Conservation (phyloP, 495 filamentous ascomycete genomes). For the Penicillium bialowiezense region DNA sequence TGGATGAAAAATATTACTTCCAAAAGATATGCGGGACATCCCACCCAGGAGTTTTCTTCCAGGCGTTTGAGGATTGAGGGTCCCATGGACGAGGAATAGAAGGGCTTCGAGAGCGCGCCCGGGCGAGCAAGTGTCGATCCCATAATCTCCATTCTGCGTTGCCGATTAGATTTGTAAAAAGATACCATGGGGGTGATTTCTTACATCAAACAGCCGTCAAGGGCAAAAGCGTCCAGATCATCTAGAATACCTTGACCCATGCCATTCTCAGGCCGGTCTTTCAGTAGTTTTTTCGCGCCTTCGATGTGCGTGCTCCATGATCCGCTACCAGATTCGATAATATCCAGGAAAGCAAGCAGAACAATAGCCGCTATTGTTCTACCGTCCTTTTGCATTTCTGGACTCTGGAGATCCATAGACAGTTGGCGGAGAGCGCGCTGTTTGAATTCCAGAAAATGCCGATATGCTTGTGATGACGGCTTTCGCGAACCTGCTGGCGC, state of each 20-base stretch:
- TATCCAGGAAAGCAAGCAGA: constrained; percentile 41
- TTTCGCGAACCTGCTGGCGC: constrained; percentile 27
- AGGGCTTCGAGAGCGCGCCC: constrained; percentile 42
- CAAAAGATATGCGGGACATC: constrained; percentile 47
- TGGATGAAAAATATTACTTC: constrained; percentile 49
- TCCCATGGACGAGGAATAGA: constrained; percentile 41
- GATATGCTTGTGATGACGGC: constrained; percentile 31
- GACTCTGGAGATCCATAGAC: constrained; percentile 36
- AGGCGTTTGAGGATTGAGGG: constrained; percentile 42
- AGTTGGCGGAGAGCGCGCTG: constrained; percentile 42
- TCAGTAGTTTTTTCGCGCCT: constrained; percentile 43
- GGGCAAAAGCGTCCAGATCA: constrained; percentile 40
- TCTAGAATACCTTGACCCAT: constrained; percentile 29
- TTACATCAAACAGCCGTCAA: constrained; percentile 44
- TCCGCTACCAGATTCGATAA: constrained; percentile 44
- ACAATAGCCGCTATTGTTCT: constrained; percentile 42
- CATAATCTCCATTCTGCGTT: constrained; percentile 44
- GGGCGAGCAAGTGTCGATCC: constrained; percentile 46
- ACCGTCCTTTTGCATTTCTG: constrained; percentile 37
- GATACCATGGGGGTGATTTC: constrained; percentile 1
- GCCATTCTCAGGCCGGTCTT: constrained; percentile 24
- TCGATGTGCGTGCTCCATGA: constrained; percentile 50
- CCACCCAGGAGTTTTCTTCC: constrained; percentile 48
- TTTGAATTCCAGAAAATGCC: constrained; percentile 43
- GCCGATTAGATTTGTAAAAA: constrained; percentile 1